These are phyloP conservation scores for Microbotryum violaceum DNA, from an alignment of 1,284 basidiomycete genomes.

Conservation along the genomic window DNA sequence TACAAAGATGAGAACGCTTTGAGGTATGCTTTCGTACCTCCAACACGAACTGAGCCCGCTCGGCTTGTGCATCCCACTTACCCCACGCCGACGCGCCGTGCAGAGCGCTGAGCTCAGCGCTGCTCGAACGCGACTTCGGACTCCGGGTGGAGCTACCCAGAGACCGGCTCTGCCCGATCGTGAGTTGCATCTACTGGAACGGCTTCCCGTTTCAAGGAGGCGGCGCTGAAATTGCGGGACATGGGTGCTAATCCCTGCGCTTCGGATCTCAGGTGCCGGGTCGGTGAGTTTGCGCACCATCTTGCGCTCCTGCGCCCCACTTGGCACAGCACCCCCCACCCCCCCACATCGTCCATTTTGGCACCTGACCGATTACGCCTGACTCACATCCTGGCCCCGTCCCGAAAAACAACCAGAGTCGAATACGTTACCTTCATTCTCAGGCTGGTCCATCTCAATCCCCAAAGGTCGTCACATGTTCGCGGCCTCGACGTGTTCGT, in stretches of 20 bases:
- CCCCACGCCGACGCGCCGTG: too few species aligned
- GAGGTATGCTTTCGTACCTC: too few species aligned
- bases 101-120: constrained; percentile 65
- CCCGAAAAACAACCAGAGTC: constrained; percentile 46
- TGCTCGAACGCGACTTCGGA: constrained; percentile 65
- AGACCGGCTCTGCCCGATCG: constrained; percentile 76
- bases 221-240: not conserved
- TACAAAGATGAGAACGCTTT: too few species aligned
- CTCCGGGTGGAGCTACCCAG: constrained; percentile 56
- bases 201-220: too few species aligned
- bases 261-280: constrained; percentile 24
- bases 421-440: constrained; percentile 51
- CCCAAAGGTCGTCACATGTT: constrained; percentile 9
- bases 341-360: not conserved
- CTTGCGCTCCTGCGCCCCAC: not conserved
- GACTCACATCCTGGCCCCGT: not conserved
- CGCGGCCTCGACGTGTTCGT: constrained; percentile 48
- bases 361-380: not conserved
- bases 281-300: constrained; percentile 12
- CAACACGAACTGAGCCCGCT: too few species aligned
- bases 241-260: not conserved
- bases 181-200: constrained; percentile 41
- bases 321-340: too few species aligned
- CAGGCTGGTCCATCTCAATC: constrained; percentile 2
- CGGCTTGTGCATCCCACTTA: too few species aligned